A percentile compares a stretch with the other conserved stretches of the same genome.
These are phyloP conservation scores for Blastocrithidia nonstop DNA, from an alignment of 208 protist genomes.

Conservation along the genomic window DNA sequence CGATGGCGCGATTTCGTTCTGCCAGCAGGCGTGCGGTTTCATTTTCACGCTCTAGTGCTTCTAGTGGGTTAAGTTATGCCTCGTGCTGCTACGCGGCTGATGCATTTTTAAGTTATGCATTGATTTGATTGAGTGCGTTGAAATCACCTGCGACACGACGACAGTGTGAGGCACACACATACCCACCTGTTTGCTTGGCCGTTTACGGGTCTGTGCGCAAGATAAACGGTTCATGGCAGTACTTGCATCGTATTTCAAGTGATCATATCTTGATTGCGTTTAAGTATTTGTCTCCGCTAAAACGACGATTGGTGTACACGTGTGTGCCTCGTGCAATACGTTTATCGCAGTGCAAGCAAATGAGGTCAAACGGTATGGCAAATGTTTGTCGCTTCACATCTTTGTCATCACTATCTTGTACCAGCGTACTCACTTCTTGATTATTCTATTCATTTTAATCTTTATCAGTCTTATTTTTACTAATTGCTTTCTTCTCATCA, in stretches of 20 bases:
- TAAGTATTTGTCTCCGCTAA: conserved; percentile 43
- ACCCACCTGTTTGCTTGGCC: conserved; percentile 65
- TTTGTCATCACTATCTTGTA: conserved; percentile 6
- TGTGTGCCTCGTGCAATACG: conserved; percentile 68
- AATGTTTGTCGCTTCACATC: conserved; percentile 62
- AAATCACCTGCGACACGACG: conserved; percentile 52
- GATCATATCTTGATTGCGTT: conserved; percentile 58
- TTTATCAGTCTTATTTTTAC: not conserved
- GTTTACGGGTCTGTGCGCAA: conserved; percentile 63
- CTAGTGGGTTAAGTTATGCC: conserved; percentile 37
- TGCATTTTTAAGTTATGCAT: conserved; percentile 24
- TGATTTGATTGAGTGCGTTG: conserved; percentile 46
- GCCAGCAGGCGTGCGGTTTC: conserved; percentile 35
- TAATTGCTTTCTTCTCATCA: conserved; percentile 1
- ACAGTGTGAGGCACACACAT: conserved; percentile 50
- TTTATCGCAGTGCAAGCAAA: conserved; percentile 45
- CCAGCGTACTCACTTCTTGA: not conserved
- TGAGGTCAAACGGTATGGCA: conserved; percentile 67
- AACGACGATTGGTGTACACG: conserved; percentile 61
- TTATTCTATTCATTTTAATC: not conserved
- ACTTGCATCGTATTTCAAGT: conserved; percentile 61
- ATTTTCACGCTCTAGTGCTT: conserved; percentile 64
- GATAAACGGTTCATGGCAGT: conserved; percentile 47
- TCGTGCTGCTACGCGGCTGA: conserved; percentile 31
- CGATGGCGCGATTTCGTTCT: conserved; percentile 46